Evolutionary conservation across 805 yeast genomes (phyloP).

Genomic region (Candida adriatica): DNA sequence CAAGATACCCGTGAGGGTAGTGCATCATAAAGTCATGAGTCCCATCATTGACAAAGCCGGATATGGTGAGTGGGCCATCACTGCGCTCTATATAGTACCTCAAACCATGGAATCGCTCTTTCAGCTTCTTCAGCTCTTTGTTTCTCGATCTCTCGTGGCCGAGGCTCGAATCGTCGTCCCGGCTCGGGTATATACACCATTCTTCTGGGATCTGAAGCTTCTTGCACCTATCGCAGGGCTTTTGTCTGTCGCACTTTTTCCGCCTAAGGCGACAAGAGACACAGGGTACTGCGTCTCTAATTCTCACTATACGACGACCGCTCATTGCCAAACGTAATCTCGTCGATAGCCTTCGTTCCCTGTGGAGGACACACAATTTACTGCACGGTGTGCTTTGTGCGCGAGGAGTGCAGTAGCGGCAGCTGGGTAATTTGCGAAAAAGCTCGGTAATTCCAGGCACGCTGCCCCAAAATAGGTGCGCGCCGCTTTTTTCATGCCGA

Average conservation of each 20-base stretch:
- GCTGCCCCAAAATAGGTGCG: too few relatives aligned
- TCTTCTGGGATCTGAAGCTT: slow-evolving; percentile 4
- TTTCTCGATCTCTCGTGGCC: slow-evolving; percentile 2
- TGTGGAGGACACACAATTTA: too few relatives aligned
- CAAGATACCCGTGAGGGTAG: background rate
- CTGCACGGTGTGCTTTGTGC: too few relatives aligned
- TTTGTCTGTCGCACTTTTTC: slow-evolving; percentile 3
- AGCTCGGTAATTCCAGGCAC: too few relatives aligned
- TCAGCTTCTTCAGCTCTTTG: slow-evolving; percentile 3
- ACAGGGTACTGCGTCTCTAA: too few relatives aligned
- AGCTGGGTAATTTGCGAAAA: too few relatives aligned
- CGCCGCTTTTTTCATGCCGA: too few relatives aligned
- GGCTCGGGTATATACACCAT: slow-evolving; percentile 3
- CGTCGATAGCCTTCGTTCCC: too few relatives aligned
- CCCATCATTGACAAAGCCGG: background rate
- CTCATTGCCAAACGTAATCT: too few relatives aligned
- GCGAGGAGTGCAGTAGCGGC: too few relatives aligned
- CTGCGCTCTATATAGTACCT: background rate
- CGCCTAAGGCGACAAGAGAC: slow-evolving; percentile 6
- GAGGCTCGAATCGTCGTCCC: slow-evolving; percentile 4
- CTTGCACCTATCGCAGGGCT: slow-evolving; percentile 3
- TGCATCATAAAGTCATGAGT: background rate
- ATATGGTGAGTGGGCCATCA: background rate
- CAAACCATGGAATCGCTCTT: background rate
- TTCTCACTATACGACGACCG: too few relatives aligned